Percentiles rank a stretch among this genome's conserved stretches.
phyloP scores from a whole-genome alignment of 441 rosid genomes.

The Bocquillonia castaneifolia region DNA sequence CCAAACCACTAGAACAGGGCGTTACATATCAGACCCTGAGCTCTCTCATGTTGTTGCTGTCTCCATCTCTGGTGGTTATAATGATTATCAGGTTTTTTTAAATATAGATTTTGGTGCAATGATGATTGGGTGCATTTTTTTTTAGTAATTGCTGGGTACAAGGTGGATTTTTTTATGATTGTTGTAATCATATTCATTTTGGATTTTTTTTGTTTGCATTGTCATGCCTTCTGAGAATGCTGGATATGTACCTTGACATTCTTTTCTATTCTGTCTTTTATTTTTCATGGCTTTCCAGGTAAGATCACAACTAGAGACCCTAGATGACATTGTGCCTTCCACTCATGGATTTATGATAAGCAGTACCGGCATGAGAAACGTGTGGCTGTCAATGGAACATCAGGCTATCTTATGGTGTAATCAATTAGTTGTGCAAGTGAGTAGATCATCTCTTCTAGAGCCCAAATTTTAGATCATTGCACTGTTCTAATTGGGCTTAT shows the following conservation, averaged over 20 bases:
- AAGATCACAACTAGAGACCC: conserved; percentile 70
- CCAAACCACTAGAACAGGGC: conserved; percentile 50
- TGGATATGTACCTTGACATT: not conserved
- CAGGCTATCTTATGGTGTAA: conserved; percentile 98
- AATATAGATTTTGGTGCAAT: conserved; percentile 9
- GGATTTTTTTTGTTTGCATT: not conserved
- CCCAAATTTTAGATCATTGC: conserved; percentile 3
- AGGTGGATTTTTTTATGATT: not conserved
- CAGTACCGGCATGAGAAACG: conserved; percentile 87
- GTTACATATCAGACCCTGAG: conserved; percentile 44
- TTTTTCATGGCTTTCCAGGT: conserved; percentile 47
- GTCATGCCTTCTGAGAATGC: not conserved
- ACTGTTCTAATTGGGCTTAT: conserved; percentile 28
- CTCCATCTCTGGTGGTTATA: conserved; percentile 85
- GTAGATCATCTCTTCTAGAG: conserved; percentile 30
- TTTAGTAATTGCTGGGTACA: not conserved
- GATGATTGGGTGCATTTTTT: not conserved
- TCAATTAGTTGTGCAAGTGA: conserved; percentile 92
- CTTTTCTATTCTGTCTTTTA: conserved; percentile 1
- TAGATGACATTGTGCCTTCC: conserved; percentile 90
- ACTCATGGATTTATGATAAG: conserved; percentile 86
- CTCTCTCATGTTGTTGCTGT: conserved; percentile 75
- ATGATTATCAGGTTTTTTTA: conserved; percentile 77
- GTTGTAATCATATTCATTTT: not conserved
- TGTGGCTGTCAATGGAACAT: conserved; percentile 98